These are phyloP conservation scores for Phytopythium litorale DNA, from an alignment of 352 stramenopile genomes.

Conservation along the genomic window DNA sequence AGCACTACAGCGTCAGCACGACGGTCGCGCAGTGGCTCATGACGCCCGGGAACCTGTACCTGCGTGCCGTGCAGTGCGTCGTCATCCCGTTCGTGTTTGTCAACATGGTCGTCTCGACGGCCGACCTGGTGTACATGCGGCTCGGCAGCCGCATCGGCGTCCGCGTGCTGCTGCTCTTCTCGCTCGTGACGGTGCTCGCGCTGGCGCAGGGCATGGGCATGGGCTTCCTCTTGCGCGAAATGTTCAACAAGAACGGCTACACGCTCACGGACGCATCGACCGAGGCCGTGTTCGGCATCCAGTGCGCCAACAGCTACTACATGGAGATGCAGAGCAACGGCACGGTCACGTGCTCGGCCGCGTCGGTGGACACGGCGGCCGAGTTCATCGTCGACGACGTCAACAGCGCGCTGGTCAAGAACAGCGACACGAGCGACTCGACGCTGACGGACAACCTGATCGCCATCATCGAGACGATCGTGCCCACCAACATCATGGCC, in stretches of 20 bases:
- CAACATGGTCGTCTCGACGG: constrained; percentile 64
- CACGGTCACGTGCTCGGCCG: constrained; percentile 55
- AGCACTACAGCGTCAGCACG: constrained; percentile 42
- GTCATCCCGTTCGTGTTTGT: constrained; percentile 80
- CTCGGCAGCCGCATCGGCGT: constrained; percentile 38
- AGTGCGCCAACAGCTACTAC: constrained; percentile 71
- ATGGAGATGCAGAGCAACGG: constrained; percentile 43
- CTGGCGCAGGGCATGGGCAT: constrained; percentile 58
- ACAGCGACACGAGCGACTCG: constrained; percentile 33
- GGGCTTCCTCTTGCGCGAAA: constrained; percentile 36
- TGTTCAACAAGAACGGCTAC: constrained; percentile 32
- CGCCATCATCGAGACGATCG: constrained; percentile 49
- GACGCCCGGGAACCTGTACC: constrained; percentile 67
- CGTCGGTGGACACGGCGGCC: constrained; percentile 25
- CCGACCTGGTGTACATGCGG: constrained; percentile 56
- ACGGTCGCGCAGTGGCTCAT: constrained; percentile 58
- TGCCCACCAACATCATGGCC: constrained; percentile 71
- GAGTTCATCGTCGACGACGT: constrained; percentile 60
- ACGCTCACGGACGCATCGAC: constrained; percentile 19
- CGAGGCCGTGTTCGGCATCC: constrained; percentile 62
- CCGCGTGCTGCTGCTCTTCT: constrained; percentile 38
- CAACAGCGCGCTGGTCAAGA: constrained; percentile 45
- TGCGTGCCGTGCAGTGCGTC: constrained; percentile 72
- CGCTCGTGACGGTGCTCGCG: constrained; percentile 41
- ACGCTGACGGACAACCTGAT: constrained; percentile 67